Evolutionary conservation across 805 yeast species (phyloP).

Genomic region (Starmerella vitae): DNA sequence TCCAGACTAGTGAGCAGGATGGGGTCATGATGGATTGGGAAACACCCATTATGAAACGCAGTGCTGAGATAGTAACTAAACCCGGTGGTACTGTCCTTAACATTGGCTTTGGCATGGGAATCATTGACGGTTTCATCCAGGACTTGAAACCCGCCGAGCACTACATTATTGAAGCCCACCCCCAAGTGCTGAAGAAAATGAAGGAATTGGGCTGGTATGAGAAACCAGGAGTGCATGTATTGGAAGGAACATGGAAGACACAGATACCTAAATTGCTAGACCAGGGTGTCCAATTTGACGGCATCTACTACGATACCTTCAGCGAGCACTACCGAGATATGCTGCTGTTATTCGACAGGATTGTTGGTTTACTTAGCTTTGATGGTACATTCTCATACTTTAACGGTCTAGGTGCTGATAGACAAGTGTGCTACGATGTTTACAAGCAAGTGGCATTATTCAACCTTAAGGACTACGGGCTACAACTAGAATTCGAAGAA

Average conservation of each 20-base stretch:
- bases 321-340: conserved; percentile 84
- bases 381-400: conserved; percentile 80
- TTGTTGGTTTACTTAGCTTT: conserved; percentile 72
- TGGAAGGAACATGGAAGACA: conserved; percentile 92
- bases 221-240: conserved; percentile 52
- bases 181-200: conserved; percentile 66
- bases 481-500: conserved; percentile 41
- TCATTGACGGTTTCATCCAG: conserved; percentile 70
- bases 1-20: conserved; percentile 63
- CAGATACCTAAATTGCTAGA: conserved; percentile 51
- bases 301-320: conserved; percentile 86
- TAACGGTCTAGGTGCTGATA: conserved; percentile 79
- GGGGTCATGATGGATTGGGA: conserved; percentile 99
- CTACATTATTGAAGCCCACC: conserved; percentile 89
- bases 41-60: conserved; percentile 61
- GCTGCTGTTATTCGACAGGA: conserved; percentile 67
- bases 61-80: conserved; percentile 59
- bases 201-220: conserved; percentile 70
- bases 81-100: conserved; percentile 45
- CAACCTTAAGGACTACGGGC: conserved; percentile 69
- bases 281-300: conserved; percentile 64
- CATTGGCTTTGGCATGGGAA: conserved; percentile 96
- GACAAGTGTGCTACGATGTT: conserved; percentile 65
- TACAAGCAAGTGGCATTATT: conserved; percentile 69
- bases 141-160: conserved; percentile 47